Conservation (phyloP, 1,139 yeast species). For the Yamadazyma dushanensis region DNA sequence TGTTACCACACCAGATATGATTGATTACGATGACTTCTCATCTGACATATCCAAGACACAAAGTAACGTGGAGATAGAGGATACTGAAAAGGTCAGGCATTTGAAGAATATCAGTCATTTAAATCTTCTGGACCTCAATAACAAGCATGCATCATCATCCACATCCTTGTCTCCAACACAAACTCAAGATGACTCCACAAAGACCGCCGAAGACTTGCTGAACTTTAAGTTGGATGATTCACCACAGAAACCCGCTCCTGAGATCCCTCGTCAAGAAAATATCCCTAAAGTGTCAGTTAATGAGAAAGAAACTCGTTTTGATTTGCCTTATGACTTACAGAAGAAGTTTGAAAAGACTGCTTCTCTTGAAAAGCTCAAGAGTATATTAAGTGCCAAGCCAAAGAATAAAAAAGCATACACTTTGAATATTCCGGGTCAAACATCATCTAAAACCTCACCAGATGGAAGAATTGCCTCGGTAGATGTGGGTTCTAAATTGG, state of each 20-base stretch:
- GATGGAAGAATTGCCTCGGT: conserved; percentile 76
- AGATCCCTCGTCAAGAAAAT: background rate
- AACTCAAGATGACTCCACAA: background rate
- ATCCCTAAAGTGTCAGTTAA: conserved; percentile 2
- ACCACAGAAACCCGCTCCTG: background rate
- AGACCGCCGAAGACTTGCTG: background rate
- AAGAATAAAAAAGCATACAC: conserved; percentile 65
- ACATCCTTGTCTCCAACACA: conserved; percentile 13
- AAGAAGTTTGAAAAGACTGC: conserved; percentile 42
- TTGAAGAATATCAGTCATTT: conserved; percentile 46
- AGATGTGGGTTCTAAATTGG: conserved; percentile 78
- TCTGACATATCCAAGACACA: conserved; percentile 3
- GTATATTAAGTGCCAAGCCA: conserved; percentile 38
- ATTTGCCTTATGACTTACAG: conserved; percentile 33
- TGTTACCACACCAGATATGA: conserved; percentile 51
- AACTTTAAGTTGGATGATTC: background rate
- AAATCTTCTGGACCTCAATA: conserved; percentile 34
- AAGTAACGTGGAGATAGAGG: conserved; percentile 3
- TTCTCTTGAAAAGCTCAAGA: conserved; percentile 41
- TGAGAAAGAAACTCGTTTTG: conserved; percentile 10
- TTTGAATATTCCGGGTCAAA: conserved; percentile 89
- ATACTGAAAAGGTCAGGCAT: conserved; percentile 13
- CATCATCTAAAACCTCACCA: conserved; percentile 78
- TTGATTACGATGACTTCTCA: conserved; percentile 12
- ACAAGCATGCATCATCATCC: conserved; percentile 7